Evolutionary conservation across 2,329 filamentous ascomycete genomes (phyloP), one percentile per base, ranked within the genome.

Genomic region (Cyphellophora europaea): DNA sequence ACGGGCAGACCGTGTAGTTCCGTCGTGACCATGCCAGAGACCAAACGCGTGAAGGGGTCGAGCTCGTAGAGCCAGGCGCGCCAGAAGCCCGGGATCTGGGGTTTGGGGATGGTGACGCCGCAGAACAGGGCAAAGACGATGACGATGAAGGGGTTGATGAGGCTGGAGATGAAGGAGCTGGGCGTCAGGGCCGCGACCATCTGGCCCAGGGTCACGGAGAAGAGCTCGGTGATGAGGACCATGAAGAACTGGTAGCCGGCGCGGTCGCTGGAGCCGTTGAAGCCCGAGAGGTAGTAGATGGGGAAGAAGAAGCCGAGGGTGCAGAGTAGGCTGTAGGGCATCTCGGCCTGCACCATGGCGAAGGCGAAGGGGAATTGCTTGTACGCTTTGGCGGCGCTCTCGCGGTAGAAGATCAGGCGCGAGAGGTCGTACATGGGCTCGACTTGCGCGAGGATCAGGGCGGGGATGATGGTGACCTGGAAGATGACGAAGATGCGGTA

Each of bases 401-500:
- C 87, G 38, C 87, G 81, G 69, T 88, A 91, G 64, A 84, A 88
- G 44, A 93, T 79, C 52, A 83, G 70, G 28, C 86, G 75, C 42
- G 81, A 79, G 50, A 88, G 66, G 52, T 87, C 79, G 56, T 83
- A 93, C 63, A 87, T 88, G 27, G 81, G 76, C 57, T 93, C 82
- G 35, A 93, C 81, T 52, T 93, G 85, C 1, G 79, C 77, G 37
- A 93, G 75, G 55, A 93, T 85, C 18, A 93, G 67, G 1, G 83
- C 82, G 0, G 86, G 85, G 16, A 94, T 69, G 14, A 93, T 82
- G 0, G 84, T 63, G 33, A 87, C 76, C 56, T 93, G 85, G 72
- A 94, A 94, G 56, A 91, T 83, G 58, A 89, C 76, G 58, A 94
- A 94, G 43, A 94, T 73, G 41, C 80, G 79, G 65, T 91, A 83